Evolutionary conservation across 148 eudicot species (phyloP).

Genomic region (Selenicereus undatus): DNA sequence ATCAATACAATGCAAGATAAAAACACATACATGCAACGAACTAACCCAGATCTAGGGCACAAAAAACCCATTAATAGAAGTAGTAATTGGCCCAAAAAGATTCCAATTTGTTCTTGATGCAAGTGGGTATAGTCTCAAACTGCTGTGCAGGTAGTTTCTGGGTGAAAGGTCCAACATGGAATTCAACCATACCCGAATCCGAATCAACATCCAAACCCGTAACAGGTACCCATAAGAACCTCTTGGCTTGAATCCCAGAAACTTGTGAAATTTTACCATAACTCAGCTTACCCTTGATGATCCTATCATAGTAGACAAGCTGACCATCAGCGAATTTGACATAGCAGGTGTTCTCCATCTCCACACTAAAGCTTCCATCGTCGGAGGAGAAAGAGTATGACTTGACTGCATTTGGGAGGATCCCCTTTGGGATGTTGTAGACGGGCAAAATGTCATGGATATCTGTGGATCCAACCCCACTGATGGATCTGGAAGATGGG

Average conservation of each 20-base stretch:
- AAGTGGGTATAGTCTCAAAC: slow-evolving; percentile 48
- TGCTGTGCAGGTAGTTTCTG: slow-evolving; percentile 55
- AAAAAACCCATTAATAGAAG: too few relatives aligned
- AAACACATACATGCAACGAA: neutral
- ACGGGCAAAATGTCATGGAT: slow-evolving; percentile 69
- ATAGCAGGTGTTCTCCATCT: slow-evolving; percentile 52
- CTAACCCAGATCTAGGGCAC: neutral
- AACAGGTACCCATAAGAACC: slow-evolving; percentile 68
- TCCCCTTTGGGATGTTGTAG: slow-evolving; percentile 67
- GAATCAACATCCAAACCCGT: slow-evolving; percentile 51
- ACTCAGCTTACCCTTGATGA: slow-evolving; percentile 49
- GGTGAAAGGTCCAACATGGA: slow-evolving; percentile 63
- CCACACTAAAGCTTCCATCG: slow-evolving; percentile 46
- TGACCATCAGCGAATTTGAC: slow-evolving; percentile 55
- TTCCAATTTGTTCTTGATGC: slow-evolving; percentile 32
- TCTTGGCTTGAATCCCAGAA: slow-evolving; percentile 74
- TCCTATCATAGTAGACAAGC: slow-evolving; percentile 51
- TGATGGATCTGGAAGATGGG: neutral
- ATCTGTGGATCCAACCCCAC: slow-evolving; percentile 25
- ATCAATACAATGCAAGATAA: too few relatives aligned
- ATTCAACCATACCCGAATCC: slow-evolving; percentile 40
- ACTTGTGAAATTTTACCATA: slow-evolving; percentile 55
- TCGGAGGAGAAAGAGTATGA: slow-evolving; percentile 57
- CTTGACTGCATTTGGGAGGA: slow-evolving; percentile 54
- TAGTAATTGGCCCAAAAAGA: neutral